Base-by-base conservation (phyloP, 495 filamentous ascomycete genomes). In the Diplogelasinospora grovesii region DNA sequence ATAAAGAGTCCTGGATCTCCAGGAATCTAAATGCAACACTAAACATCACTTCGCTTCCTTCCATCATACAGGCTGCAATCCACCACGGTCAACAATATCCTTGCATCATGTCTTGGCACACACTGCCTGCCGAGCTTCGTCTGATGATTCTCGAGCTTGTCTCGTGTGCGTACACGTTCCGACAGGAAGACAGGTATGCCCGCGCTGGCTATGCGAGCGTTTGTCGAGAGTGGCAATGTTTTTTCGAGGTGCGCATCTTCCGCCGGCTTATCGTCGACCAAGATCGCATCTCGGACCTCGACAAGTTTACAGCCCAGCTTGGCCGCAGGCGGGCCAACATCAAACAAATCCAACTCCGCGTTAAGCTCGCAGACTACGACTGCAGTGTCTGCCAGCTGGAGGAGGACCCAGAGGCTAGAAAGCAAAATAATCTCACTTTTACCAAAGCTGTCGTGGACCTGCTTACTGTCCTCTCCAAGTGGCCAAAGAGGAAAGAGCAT, bases 221-320 rank as follows among this genome's bases (percentile, higher is more conserved):
- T 36, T 36, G 33, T 14, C 33, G 18, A n/a, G 33, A 36, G 33
- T 36, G 33, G 33, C 33, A 22, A 22, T 36, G 33, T 16, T 21
- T 36, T 36, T 36, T 36, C 33, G 33, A 36, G 9, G 18, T 21
- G n/a, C 5, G 8, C 33, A 36, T 3, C 33, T 36, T 22, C 33
- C 21, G 33, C 6, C 14, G 33, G 15, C 8, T 36, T 36, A 11
- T 36, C 33, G 16, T 36, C 16, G 33, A 36, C 33, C 33, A 36
- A 22, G 33, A 36, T 36, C 33, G 33, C 33, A 36, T 22, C 33
- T 36, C 33, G 10, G 33, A 36, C 9, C 19, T 36, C 9, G 33
- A 36, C 33, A 36, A 36, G 19, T 36, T 22, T 3, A 36, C 19
- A 10, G 9, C 14, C 3, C 9, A 21, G 23, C 18, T 21, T 18